Conservation (phyloP, 768 basidiomycete genomes). For the Termitomyces heimii region DNA sequence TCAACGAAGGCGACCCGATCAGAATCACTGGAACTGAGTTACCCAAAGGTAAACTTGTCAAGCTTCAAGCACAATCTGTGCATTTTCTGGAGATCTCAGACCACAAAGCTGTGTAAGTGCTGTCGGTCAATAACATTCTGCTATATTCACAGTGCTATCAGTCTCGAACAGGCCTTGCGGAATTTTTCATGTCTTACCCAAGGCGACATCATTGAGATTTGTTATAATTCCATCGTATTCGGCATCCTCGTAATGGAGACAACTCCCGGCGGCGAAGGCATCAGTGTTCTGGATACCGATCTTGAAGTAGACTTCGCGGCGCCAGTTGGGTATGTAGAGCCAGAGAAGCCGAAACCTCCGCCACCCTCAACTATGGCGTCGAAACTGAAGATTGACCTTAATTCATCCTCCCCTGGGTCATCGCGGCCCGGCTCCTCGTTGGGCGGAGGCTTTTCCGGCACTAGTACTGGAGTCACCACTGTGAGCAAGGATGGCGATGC, state of each 20-base stretch:
- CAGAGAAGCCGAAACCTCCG: slow-evolving; percentile 76
- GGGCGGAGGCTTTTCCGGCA: slow-evolving; percentile 58
- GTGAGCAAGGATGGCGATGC: slow-evolving; percentile 76
- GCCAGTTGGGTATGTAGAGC: slow-evolving; percentile 92
- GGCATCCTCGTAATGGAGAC: slow-evolving; percentile 95
- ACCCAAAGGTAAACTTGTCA: slow-evolving; percentile 92
- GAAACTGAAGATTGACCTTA: slow-evolving; percentile 91
- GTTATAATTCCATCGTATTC: slow-evolving; percentile 94
- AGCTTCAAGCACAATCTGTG: slow-evolving; percentile 91
- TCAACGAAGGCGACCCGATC: slow-evolving; percentile 94
- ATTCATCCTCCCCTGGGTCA: slow-evolving; percentile 80
- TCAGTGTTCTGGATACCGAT: slow-evolving; percentile 90
- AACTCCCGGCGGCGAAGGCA: slow-evolving; percentile 80
- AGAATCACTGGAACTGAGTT: slow-evolving; percentile 85
- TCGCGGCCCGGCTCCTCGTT: slow-evolving; percentile 76
- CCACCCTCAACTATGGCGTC: slow-evolving; percentile 91
- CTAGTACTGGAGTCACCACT: slow-evolving; percentile 36
- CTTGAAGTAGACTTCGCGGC: slow-evolving; percentile 97
- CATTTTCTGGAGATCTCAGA: slow-evolving; percentile 98
- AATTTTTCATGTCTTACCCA: slow-evolving; percentile 91
- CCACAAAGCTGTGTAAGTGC: slow-evolving; percentile 90
- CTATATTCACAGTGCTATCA: slow-evolving; percentile 22
- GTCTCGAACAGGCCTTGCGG: slow-evolving; percentile 90
- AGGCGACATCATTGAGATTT: slow-evolving; percentile 97
- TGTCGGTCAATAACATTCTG: not conserved